Conservation (phyloP, 208 protist genomes). For the Leishmania aethiopica region DNA sequence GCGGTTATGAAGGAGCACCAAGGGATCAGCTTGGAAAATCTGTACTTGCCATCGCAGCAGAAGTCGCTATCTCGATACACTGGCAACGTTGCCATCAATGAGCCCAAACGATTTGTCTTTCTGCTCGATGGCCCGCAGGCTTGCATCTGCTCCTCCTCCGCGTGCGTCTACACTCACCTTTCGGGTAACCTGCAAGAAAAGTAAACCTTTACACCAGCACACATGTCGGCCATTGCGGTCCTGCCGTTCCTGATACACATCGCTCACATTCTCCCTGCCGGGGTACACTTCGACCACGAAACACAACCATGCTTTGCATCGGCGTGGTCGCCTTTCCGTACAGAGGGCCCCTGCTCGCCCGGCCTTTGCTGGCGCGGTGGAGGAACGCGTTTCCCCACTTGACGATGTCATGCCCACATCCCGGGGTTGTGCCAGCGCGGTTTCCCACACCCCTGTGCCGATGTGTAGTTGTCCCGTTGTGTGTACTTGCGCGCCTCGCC, state of each 20-base stretch:
- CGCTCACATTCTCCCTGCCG: not conserved
- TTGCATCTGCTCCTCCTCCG: not conserved
- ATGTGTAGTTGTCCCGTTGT: not conserved
- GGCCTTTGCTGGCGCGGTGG: not conserved
- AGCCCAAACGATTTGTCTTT: not conserved
- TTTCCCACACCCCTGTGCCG: not conserved
- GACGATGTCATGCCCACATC: not conserved
- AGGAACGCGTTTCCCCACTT: not conserved
- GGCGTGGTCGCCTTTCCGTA: not conserved
- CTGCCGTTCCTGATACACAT: not conserved
- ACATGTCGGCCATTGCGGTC: not conserved
- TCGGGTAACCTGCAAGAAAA: not conserved
- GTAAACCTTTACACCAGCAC: not conserved
- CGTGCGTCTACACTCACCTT: not conserved
- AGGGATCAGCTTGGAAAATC: not conserved
- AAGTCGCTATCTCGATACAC: not conserved
- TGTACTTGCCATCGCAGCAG: not conserved
- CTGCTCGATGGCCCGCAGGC: not conserved
- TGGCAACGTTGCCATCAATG: not conserved
- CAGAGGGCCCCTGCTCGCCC: not conserved
- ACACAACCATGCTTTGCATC: not conserved
- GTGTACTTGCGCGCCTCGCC: too few species aligned
- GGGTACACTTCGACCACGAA: not conserved
- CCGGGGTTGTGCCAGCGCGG: too few species aligned
- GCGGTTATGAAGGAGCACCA: not conserved